Conservation (phyloP, 2,329 filamentous ascomycete species). For the Aspergillus piperis region DNA sequence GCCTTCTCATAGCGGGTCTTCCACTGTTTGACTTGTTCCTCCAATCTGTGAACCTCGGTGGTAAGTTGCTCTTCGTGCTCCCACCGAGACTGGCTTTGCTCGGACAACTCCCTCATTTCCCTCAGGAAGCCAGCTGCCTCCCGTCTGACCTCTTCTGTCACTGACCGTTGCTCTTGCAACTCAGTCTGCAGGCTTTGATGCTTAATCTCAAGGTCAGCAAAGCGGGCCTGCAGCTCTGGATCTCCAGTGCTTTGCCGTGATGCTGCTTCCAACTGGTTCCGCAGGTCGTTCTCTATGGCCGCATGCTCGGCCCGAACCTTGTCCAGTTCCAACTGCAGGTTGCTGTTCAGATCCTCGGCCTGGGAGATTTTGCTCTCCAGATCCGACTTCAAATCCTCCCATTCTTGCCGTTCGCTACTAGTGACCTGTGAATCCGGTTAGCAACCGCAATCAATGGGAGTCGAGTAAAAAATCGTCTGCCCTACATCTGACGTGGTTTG, state of each 20-base stretch:
- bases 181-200: slow-evolving; percentile 69
- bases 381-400: slow-evolving; percentile 62
- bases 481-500: slow-evolving; percentile 51
- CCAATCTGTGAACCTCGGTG: slow-evolving; percentile 71
- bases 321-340: slow-evolving; percentile 76
- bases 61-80: slow-evolving; percentile 81
- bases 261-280: slow-evolving; percentile 59
- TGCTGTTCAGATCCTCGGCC: slow-evolving; percentile 75
- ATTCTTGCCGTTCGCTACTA: slow-evolving; percentile 69
- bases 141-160: slow-evolving; percentile 82
- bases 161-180: slow-evolving; percentile 71
- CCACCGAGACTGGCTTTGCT: slow-evolving; percentile 74
- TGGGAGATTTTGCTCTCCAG: slow-evolving; percentile 74
- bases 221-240: slow-evolving; percentile 62
- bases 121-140: slow-evolving; percentile 80
- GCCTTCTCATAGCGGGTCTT: slow-evolving; percentile 82
- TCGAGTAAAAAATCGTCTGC: not conserved
- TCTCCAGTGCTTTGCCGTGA: slow-evolving; percentile 41
- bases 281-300: slow-evolving; percentile 62
- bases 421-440: slow-evolving; percentile 40
- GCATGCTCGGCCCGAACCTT: slow-evolving; percentile 69
- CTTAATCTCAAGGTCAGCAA: slow-evolving; percentile 55
- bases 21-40: slow-evolving; percentile 86
- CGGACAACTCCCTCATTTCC: slow-evolving; percentile 86
- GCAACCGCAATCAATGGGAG: not conserved